Base-by-base conservation (phyloP, 2,329 filamentous ascomycete genomes). In the Pyricularia grisea region DNA sequence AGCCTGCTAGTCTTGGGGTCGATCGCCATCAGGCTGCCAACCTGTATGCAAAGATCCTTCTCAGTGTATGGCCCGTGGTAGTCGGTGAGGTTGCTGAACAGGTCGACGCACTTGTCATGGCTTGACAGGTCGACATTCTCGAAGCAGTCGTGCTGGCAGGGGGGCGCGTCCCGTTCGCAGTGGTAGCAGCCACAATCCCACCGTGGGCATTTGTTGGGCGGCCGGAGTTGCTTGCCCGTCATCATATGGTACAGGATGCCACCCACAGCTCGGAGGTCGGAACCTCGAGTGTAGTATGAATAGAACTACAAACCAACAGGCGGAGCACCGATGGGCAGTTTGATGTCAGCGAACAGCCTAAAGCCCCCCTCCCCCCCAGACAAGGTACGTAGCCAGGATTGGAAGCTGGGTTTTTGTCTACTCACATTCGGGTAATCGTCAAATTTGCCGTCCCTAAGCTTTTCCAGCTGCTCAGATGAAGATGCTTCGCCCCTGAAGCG, bases 201-300 rank as follows among this genome's bases (percentile, higher is more conserved):
- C 1, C 67, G 6, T 36, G 63, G 5, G 70, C 79, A 81, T 20
- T 74, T 73, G 28, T 76, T 72, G 3, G 76, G 72, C 61, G 72
- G 70, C 70, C 78, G 70, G 68, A 78, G 71, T 27, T 64, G 20
- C 4, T 65, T 55, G 7, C 77, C 76, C 10, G 73, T 75, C 81
- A 83, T 83, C 81, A 83, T 82, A 67, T 74, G 76, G 71, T 79
- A 80, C 65, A 83, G 70, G 31, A 80, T 72, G 20, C 70, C 73
- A 42, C 79, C 81, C 33, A 83, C 75, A 30, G 76, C 75, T 72
- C 73, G 78, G 42, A 82, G 72, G 68, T 83, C 81, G 55, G 76
- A 75, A 27, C 75, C 75, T 28, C 76, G 72, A 1, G 78, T 79
- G 70, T 81, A 81, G n/a, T 36, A 36, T 36, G 33, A 12, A 36